Base-by-base conservation (phyloP, 768 basidiomycete species). In the Lentinula sp. region DNA sequence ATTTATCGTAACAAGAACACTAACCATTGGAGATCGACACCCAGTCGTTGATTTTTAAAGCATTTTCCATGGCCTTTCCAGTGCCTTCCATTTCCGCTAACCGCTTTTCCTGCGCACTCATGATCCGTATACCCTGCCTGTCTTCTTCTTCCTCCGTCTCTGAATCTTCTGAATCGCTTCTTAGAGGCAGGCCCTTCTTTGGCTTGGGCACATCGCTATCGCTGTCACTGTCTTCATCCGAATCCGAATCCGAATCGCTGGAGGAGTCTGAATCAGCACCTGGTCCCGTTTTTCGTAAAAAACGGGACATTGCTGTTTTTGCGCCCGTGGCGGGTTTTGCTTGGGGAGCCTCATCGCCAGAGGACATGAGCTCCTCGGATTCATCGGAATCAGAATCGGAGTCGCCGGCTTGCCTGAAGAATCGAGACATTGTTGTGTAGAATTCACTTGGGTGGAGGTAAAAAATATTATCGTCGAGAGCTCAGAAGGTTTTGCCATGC, bases 1-100 rank as follows among this genome's bases (percentile, higher is more conserved):
- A 46, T 61, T 46, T 41, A n/a, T 23, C 8, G 16, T 36, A 45
- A 28, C 55, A 28, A 52, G 48, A 39, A 51, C 20, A 72, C 85
- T 60, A 67, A 94, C 95, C 95, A 62, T 83, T 88, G 20, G 90
- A 93, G 67, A 94, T 95, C 33, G 85, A 86, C 28, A 88, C 87
- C 97, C 97, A 99, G 75, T 99, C 95, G 68, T 95, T 96, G 66
- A 96, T 95, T 80, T 92, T 96, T 64, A 91, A 79, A 18, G 89
- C 95, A 70, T 99, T 98, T 51, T 96, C 93, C 78, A 98, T 97
- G 51, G 80, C 80, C 75, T 90, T 95, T 59, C 93, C 92, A 3
- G 89, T 90, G 1, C 85, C 85, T 73, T 98, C 95, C 86, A 98
- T 95, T 80, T 98, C 97, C 52, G 90, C 93, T 69, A 95, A 73